These are phyloP conservation scores for Lignosus rhinocerotis DNA, from an alignment of 1,284 basidiomycete species.

Conservation along the genomic window DNA sequence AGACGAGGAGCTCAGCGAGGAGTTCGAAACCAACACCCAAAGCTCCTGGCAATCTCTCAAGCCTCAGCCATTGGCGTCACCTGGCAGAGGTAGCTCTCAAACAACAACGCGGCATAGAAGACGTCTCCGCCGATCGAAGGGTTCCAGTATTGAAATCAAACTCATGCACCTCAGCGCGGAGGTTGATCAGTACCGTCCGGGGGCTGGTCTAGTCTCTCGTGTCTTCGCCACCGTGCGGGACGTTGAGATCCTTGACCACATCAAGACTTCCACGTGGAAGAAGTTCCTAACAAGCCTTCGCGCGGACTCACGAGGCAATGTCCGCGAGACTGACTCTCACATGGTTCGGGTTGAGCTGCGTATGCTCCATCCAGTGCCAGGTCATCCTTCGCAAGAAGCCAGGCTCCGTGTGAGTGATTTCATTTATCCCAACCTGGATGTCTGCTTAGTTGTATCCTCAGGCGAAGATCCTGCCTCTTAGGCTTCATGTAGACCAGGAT, in stretches of 20 bases:
- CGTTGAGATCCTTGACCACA: constrained; percentile 93
- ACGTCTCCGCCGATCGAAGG: constrained; percentile 74
- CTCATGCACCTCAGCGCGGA: constrained; percentile 68
- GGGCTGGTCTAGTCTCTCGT: constrained; percentile 62
- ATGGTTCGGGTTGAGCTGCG: constrained; percentile 90
- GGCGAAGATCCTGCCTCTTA: constrained; percentile 87
- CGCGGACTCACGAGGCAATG: constrained; percentile 80
- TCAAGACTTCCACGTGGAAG: constrained; percentile 98
- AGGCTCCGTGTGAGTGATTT: constrained; percentile 68
- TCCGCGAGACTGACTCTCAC: constrained; percentile 86
- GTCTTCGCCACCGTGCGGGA: constrained; percentile 67
- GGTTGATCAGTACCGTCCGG: constrained; percentile 62
- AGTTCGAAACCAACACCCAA: constrained; percentile 67
- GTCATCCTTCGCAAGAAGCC: constrained; percentile 73
- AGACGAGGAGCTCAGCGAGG: constrained; percentile 84
- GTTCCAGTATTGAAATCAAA: constrained; percentile 84
- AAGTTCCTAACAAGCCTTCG: constrained; percentile 90
- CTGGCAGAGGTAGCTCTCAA: constrained; percentile 40
- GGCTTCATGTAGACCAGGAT: constrained; percentile 96
- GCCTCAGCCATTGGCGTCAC: constrained; percentile 42
- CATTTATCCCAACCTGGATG: not conserved
- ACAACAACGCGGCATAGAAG: constrained; percentile 52
- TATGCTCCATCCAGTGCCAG: constrained; percentile 69
- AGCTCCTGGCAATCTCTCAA: constrained; percentile 85
- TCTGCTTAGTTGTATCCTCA: constrained; percentile 31